Evolutionary conservation across 1,284 basidiomycete species (phyloP), one percentile per base, ranked within the genome.

Genomic region (Austroboletus olivaceoglutinosus): DNA sequence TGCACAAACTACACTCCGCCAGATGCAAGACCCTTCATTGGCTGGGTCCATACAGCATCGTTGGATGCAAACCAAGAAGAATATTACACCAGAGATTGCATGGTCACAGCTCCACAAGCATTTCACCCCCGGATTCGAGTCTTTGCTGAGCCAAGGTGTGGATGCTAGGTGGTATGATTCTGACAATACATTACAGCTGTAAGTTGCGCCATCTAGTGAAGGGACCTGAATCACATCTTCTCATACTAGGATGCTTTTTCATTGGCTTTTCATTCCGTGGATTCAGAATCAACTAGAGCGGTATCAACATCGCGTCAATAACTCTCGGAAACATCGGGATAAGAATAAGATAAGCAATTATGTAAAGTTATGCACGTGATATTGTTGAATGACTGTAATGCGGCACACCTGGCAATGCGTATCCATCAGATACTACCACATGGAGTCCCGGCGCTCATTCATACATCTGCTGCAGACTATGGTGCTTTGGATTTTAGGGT

Each of bases 281-380:
- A n/a, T 65, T 4, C 65, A 68, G 37, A 29, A 15, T 2, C 58
- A 69, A 40, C 37, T 67, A 0, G 48, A 64, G 39, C 16, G 4
- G 0, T 68, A 61, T 25, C 3, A 9, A 2, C 3, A 51, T 18
- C 47, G 37, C 4, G 23, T 58, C 31, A 69, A 69, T 16, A 31
- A 37, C 5, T 48, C 42, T n/a, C 43, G 16, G 5, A 56, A 60
- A 27, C 38, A 50, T 5, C 38, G 22, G 2, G 53, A 61, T 37
- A 25, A 29, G 2, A 53, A 58, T n/a, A 64, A 62, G 46, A 53
- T 58, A 5, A 27, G n/a, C n/a, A n/a, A n/a, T n/a, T n/a, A n/a
- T n/a, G n/a, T n/a, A n/a, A n/a, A n/a, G n/a, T n/a, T 27, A 10
- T 27, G 27, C 10, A 10, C 27, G 27, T 27, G 10, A 27, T 27